phyloP scores from a whole-genome alignment of 1,284 basidiomycete species.

The Puccinia triticina region DNA sequence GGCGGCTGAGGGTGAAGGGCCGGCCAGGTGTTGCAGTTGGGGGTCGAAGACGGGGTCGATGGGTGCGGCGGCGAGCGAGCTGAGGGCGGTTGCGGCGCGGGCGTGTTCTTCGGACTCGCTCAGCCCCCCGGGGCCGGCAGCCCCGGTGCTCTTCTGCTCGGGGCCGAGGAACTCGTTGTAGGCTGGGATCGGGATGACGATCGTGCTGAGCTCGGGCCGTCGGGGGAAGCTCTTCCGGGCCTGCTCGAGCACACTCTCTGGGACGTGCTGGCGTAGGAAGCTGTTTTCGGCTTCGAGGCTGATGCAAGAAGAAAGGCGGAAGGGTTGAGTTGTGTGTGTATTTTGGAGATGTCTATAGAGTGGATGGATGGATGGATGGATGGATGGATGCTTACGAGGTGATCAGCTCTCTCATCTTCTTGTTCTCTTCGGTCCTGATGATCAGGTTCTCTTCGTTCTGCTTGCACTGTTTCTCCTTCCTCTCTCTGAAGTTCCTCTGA shows the following conservation, averaged over 20 bases:
- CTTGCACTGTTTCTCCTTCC: constrained; percentile 39
- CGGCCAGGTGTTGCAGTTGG: background rate
- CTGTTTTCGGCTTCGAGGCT: constrained; percentile 30
- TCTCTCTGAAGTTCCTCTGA: constrained; percentile 39
- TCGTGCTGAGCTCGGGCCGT: background rate
- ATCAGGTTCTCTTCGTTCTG: constrained; percentile 34
- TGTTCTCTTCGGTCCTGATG: constrained; percentile 45
- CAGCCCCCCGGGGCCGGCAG: background rate
- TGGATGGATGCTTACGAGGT: background rate
- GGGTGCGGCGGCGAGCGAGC: background rate
- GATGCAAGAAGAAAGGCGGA: background rate
- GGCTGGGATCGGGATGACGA: background rate
- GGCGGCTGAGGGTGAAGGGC: background rate
- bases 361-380: too few relatives aligned
- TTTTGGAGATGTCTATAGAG: too few relatives aligned
- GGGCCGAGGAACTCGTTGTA: background rate
- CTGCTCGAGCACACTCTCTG: constrained; percentile 4
- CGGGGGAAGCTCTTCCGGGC: background rate
- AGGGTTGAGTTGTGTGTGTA: too few relatives aligned
- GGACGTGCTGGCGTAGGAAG: constrained; percentile 28
- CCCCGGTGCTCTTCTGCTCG: background rate
- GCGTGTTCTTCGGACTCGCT: constrained; percentile 12
- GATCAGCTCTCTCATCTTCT: constrained; percentile 33
- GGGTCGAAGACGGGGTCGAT: constrained; percentile 9
- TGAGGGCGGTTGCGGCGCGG: background rate